A percentile compares a stretch with the other conserved stretches of the same genome.
These are phyloP conservation scores for Penicillium sp. DNA, from an alignment of 2,329 filamentous ascomycete species.

Conservation along the genomic window DNA sequence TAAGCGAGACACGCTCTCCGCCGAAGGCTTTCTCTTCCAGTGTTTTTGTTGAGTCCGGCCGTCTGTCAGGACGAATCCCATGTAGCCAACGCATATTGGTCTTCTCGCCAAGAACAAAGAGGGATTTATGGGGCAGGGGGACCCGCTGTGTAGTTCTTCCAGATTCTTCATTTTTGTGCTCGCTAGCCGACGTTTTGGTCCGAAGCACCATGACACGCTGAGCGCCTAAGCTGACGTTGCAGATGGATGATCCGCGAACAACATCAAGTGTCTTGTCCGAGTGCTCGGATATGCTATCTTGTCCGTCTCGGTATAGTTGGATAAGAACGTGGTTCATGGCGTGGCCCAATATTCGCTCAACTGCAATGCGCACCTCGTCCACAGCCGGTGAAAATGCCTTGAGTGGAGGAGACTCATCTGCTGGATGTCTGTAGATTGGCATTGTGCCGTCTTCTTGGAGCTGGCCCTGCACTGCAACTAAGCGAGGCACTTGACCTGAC, in stretches of 20 bases:
- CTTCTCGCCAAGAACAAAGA: slow-evolving; percentile 71
- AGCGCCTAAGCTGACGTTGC: slow-evolving; percentile 89
- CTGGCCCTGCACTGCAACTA: slow-evolving; percentile 81
- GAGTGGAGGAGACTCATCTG: slow-evolving; percentile 77
- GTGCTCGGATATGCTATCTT: slow-evolving; percentile 92
- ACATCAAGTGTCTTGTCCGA: slow-evolving; percentile 97
- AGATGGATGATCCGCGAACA: slow-evolving; percentile 70
- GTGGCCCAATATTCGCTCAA: slow-evolving; percentile 70
- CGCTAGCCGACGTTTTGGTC: slow-evolving; percentile 51
- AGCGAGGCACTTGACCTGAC: slow-evolving; percentile 80
- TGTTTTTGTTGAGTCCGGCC: slow-evolving; percentile 61
- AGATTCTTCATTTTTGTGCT: slow-evolving; percentile 22
- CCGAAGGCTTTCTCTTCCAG: slow-evolving; percentile 63
- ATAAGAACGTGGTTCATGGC: slow-evolving; percentile 85
- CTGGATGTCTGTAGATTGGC: slow-evolving; percentile 91
- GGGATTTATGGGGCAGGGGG: slow-evolving; percentile 76
- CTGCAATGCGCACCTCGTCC: slow-evolving; percentile 57
- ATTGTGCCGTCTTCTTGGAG: slow-evolving; percentile 60
- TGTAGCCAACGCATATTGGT: slow-evolving; percentile 89
- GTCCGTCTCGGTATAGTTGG: slow-evolving; percentile 82
- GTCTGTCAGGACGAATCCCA: slow-evolving; percentile 83
- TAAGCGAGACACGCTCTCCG: slow-evolving; percentile 81
- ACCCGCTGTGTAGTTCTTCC: slow-evolving; percentile 61
- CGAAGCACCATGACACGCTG: slow-evolving; percentile 84
- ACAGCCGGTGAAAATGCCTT: slow-evolving; percentile 70